Evolutionary conservation across 2,329 filamentous ascomycete genomes (phyloP).

Genomic region (Plectosphaerella sp.): DNA sequence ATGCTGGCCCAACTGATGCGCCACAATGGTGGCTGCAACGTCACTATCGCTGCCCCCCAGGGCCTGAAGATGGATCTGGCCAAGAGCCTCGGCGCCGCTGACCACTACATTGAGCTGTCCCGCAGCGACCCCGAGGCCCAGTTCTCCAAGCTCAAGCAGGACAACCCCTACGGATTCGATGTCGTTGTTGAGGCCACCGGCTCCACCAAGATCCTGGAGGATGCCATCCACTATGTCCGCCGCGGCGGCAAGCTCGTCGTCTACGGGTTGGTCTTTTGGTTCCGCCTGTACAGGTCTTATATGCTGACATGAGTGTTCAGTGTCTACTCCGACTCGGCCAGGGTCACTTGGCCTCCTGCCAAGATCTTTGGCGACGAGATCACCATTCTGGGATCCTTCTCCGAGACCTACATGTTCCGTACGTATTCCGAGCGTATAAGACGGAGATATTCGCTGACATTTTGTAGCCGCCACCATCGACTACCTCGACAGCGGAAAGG

Average conservation of each 20-base stretch:
- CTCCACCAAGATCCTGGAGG: constrained; percentile 63
- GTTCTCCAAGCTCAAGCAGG: constrained; percentile 56
- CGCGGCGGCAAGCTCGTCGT: constrained; percentile 68
- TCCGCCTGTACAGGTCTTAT: not conserved
- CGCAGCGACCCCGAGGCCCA: constrained; percentile 51
- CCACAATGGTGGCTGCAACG: constrained; percentile 63
- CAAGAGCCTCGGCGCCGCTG: constrained; percentile 48
- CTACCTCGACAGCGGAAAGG: constrained; percentile 54
- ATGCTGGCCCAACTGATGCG: constrained; percentile 58
- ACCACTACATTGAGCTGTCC: constrained; percentile 50
- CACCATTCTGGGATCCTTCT: constrained; percentile 69
- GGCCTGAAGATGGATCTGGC: constrained; percentile 70
- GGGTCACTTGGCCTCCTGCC: constrained; percentile 64
- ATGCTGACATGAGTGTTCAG: constrained; percentile 20
- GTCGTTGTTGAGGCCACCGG: constrained; percentile 65
- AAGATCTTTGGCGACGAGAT: constrained; percentile 69
- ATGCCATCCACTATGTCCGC: constrained; percentile 67
- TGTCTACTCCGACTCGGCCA: constrained; percentile 59
- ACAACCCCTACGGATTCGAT: constrained; percentile 70
- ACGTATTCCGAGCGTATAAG: constrained; percentile 16
- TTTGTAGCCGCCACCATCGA: constrained; percentile 37
- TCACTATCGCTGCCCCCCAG: constrained; percentile 64
- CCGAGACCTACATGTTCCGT: constrained; percentile 69
- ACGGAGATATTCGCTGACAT: not conserved
- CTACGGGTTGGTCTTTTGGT: constrained; percentile 40